Conservation (phyloP, 2,329 filamentous ascomycete genomes). For the Blastomyces gilchristii region DNA sequence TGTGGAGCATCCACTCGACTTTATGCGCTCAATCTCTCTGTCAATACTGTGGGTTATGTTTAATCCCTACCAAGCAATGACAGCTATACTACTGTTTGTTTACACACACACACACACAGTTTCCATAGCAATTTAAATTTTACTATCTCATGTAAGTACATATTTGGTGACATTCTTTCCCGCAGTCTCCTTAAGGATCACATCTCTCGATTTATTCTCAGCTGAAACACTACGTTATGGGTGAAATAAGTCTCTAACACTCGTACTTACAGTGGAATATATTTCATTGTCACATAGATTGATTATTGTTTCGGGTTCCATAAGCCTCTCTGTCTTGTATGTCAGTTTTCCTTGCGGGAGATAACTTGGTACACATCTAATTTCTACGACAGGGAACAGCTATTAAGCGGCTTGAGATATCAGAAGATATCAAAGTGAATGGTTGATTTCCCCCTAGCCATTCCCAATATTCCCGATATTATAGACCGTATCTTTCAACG, state of each 20-base stretch:
- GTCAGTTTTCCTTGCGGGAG: background rate
- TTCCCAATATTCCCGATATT: background rate
- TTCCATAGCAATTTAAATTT: background rate
- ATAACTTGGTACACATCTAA: background rate
- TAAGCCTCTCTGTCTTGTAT: background rate
- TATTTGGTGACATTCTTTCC: background rate
- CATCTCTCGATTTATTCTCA: background rate
- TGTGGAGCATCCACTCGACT: background rate
- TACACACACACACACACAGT: background rate
- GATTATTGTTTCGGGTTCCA: background rate
- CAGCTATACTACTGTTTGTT: background rate
- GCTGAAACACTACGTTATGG: background rate
- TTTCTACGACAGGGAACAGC: background rate
- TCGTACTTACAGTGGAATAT: background rate
- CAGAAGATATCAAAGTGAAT: conserved; percentile 1
- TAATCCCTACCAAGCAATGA: background rate
- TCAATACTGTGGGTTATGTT: background rate
- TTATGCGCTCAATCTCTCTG: background rate
- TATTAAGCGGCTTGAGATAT: background rate
- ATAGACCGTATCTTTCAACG: background rate
- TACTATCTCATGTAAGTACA: background rate
- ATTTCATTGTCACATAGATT: background rate
- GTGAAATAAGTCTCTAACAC: background rate
- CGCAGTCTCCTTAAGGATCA: no score
- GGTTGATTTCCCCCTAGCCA: background rate